Evolutionary conservation across 768 basidiomycete species (phyloP).

Genomic region (Sarcodon sp.): DNA sequence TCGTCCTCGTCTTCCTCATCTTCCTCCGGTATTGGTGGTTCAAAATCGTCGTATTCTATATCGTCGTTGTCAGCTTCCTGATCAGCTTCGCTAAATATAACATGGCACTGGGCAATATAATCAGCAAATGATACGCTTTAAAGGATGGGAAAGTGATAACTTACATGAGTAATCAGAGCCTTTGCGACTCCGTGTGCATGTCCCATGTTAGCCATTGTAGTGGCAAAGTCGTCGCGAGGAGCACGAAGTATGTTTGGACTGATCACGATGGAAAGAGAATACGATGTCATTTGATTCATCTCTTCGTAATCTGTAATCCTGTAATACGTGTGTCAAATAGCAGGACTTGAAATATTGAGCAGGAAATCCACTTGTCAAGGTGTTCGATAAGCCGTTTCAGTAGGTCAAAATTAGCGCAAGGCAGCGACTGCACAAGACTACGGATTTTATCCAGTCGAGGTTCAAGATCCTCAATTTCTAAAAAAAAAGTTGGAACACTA

Average conservation of each 20-base stretch:
- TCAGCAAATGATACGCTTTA: constrained; percentile 7
- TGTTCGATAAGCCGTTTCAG: constrained; percentile 71
- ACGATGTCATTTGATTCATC: constrained; percentile 81
- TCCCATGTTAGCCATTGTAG: constrained; percentile 74
- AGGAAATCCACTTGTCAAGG: constrained; percentile 48
- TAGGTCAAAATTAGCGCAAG: constrained; percentile 66
- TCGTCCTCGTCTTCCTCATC: constrained; percentile 33
- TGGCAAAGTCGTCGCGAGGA: constrained; percentile 65
- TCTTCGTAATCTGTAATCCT: constrained; percentile 87
- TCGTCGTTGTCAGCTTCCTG: constrained; percentile 21
- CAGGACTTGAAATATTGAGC: not conserved
- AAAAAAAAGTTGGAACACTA: not conserved
- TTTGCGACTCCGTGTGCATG: constrained; percentile 66
- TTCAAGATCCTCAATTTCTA: constrained; percentile 41
- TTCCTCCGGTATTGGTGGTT: constrained; percentile 55
- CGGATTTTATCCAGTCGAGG: constrained; percentile 53
- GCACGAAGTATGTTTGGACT: constrained; percentile 71
- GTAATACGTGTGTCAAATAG: constrained; percentile 1
- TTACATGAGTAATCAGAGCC: constrained; percentile 62
- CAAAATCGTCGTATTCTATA: constrained; percentile 46
- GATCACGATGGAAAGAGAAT: constrained; percentile 77
- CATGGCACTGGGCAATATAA: constrained; percentile 26
- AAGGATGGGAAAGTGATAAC: constrained; percentile 14
- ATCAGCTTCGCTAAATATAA: constrained; percentile 47
- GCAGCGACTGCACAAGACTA: constrained; percentile 52